Evolutionary conservation across 2,329 filamentous ascomycete species (phyloP).

Genomic region (Fusarium haematococcum): DNA sequence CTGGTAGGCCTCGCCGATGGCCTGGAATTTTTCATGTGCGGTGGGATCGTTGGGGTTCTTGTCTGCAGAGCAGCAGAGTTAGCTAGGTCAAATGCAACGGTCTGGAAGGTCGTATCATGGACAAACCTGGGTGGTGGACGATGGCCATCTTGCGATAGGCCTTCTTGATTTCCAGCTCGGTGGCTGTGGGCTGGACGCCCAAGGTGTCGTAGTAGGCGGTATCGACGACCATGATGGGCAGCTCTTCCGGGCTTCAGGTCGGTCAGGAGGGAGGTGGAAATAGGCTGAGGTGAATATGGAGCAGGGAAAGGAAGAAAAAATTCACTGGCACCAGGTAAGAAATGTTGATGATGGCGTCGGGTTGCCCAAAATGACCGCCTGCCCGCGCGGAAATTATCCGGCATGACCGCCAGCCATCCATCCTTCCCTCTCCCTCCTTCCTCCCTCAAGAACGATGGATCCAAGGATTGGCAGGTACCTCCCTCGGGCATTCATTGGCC

Average conservation of each 20-base stretch:
- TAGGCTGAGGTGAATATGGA: constrained; percentile 17
- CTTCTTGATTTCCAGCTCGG: constrained; percentile 95
- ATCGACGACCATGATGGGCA: constrained; percentile 82
- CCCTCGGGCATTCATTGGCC: not conserved
- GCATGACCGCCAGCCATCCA: not conserved
- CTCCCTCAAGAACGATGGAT: not conserved
- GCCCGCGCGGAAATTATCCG: constrained; percentile 38
- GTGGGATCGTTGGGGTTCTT: constrained; percentile 98
- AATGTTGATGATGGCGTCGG: constrained; percentile 43
- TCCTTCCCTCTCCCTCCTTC: not conserved
- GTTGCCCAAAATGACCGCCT: constrained; percentile 37
- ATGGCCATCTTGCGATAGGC: constrained; percentile 96
- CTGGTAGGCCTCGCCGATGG: constrained; percentile 79
- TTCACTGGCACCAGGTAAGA: constrained; percentile 10
- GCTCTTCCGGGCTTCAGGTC: constrained; percentile 21
- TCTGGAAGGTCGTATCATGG: not conserved
- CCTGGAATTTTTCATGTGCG: constrained; percentile 94
- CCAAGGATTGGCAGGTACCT: not conserved
- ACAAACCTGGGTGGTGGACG: constrained; percentile 85
- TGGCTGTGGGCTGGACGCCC: constrained; percentile 85
- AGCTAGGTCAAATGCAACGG: constrained; percentile 3
- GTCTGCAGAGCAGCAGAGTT: constrained; percentile 64
- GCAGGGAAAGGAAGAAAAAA: constrained; percentile 8
- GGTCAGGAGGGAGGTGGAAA: not conserved
- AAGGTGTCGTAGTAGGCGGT: constrained; percentile 90